Base-by-base conservation (phyloP, 306 rosid genomes). In the Trifolium dubium region DNA sequence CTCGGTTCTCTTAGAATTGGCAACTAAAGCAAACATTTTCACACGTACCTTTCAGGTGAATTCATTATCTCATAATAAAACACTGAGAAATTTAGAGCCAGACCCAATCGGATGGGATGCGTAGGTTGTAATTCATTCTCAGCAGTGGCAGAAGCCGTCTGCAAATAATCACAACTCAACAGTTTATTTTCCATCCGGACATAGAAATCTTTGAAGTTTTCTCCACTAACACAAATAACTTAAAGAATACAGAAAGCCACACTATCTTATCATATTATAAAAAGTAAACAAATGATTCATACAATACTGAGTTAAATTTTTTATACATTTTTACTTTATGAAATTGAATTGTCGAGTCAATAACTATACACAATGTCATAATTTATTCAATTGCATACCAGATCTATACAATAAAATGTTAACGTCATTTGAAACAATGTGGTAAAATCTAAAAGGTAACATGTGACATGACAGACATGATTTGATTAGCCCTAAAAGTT, bases 41-140 rank as follows among this genome's bases (percentile, higher is more conserved):
- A 23, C 80, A 19, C 83, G 64, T 76, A 91, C 97, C 92, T 89
- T 84, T 89, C 91, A 43, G 92, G 86, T 62, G 90, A 84, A 83
- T 89, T 87, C 89, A 91, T n/a, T 77, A 87, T 91, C 77, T 91
- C 97, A 81, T 85, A 91, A 84, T 88, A 91, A 83, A 91, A 88
- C 85, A 91, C 92, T 1, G 92, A 91, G 80, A 81, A 87, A 81
- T 91, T 91, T 81, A 89, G 81, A 67, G 90, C 92, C 77, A 91
- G 77, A 50, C 95, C 94, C 89, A 89, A 69, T 34, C 91, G 90
- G 67, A 91, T 85, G 51, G 92, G 92, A 81, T 91, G 88, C 6
- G 92, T 87, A 59, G 92, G 83, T 74, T 91, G 78, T 73, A 91
- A 75, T 49, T 89, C 90, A 50, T 76, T 82, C 83, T 89, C 97